A percentile compares a stretch with the other conserved stretches of the same genome.
Conservation (phyloP, 148 eudicot species). For the Camellia lanceoleosa region DNA sequence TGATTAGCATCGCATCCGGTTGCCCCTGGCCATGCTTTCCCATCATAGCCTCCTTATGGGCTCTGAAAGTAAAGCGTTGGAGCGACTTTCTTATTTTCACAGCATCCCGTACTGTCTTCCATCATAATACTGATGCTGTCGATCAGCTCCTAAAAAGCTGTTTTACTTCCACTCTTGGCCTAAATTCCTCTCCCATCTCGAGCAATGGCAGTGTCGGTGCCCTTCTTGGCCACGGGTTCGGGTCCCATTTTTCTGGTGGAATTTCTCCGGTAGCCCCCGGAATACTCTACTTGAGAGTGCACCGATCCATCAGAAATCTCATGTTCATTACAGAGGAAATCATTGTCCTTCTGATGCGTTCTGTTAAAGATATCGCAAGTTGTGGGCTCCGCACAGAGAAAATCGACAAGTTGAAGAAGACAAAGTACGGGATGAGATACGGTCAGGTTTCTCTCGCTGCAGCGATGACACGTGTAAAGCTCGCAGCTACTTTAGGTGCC, state of each 20-base stretch:
- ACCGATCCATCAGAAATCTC: slow-evolving; percentile 58
- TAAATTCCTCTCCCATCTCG: slow-evolving; percentile 39
- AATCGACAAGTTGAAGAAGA: slow-evolving; percentile 43
- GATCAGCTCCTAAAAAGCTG: slow-evolving; percentile 83
- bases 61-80: slow-evolving; percentile 96
- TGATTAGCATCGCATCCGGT: slow-evolving; percentile 69
- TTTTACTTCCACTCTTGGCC: slow-evolving; percentile 64
- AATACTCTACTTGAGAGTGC: slow-evolving; percentile 69
- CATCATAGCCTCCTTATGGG: slow-evolving; percentile 84
- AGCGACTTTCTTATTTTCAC: slow-evolving; percentile 82
- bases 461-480: slow-evolving; percentile 71
- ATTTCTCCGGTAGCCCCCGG: slow-evolving; percentile 97
- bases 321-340: slow-evolving; percentile 68
- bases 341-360: slow-evolving; percentile 55
- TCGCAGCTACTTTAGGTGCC: slow-evolving; percentile 81
- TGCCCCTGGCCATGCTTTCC: slow-evolving; percentile 99
- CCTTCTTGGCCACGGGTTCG: slow-evolving; percentile 90
- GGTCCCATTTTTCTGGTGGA: slow-evolving; percentile 61
- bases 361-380: slow-evolving; percentile 70
- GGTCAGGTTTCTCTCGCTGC: slow-evolving; percentile 73
- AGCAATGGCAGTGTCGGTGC: slow-evolving; percentile 75
- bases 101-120: slow-evolving; percentile 86
- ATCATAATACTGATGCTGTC: slow-evolving; percentile 74
- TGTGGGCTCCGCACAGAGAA: slow-evolving; percentile 45
- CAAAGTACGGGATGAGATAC: slow-evolving; percentile 48